phyloP scores from a whole-genome alignment of 164 flowering plant species.

The Vitis rupestris region DNA sequence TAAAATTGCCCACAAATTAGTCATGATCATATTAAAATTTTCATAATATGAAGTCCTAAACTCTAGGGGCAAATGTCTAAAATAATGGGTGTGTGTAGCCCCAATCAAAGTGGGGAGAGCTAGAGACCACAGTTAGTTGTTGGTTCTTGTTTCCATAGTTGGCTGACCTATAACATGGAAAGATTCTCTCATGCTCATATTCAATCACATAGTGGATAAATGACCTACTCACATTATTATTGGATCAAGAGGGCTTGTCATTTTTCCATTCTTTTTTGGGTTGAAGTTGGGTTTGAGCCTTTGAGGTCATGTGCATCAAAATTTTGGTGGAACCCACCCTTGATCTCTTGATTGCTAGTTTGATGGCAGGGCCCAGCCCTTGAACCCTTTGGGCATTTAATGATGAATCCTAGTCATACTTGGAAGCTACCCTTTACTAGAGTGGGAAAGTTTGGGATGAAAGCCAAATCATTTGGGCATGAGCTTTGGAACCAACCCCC shows the following conservation, averaged over 20 bases:
- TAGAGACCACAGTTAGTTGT: neutral
- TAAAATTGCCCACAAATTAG: no score
- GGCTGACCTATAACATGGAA: slow-evolving; percentile 30
- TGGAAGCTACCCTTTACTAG: slow-evolving; percentile 30
- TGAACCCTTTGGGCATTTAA: neutral
- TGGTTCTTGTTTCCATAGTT: slow-evolving; percentile 4
- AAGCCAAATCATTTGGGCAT: slow-evolving; percentile 15
- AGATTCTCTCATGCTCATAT: slow-evolving; percentile 29
- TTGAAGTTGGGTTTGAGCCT: slow-evolving; percentile 13
- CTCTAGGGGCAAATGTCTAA: no score
- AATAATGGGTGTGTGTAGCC: no score
- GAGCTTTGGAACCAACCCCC: slow-evolving; percentile 3
- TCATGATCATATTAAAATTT: no score
- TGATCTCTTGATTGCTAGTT: neutral
- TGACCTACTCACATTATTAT: neutral
- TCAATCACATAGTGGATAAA: slow-evolving; percentile 8
- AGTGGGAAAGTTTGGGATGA: slow-evolving; percentile 3
- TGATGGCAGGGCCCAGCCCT: neutral
- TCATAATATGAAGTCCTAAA: no score
- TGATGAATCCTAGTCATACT: slow-evolving; percentile 38
- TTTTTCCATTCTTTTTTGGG: no score
- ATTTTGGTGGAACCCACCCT: neutral
- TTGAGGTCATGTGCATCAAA: neutral
- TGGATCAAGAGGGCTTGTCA: no score
- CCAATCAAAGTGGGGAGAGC: no score